phyloP scores from a whole-genome alignment of 306 rosid species.

The Biancaea sappan region DNA sequence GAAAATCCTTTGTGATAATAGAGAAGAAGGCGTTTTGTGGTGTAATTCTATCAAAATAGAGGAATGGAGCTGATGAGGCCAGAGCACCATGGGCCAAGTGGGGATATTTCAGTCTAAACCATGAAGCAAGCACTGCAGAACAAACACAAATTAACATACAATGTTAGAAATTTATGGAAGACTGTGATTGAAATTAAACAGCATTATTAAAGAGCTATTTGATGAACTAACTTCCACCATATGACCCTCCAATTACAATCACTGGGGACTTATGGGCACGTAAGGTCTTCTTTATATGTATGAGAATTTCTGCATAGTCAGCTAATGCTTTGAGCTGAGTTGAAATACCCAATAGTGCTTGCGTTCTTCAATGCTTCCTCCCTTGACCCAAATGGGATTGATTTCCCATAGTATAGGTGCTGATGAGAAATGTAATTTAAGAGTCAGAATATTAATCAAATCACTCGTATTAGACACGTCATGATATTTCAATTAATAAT shows the following conservation, averaged over 20 bases:
- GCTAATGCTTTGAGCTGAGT: constrained; percentile 69
- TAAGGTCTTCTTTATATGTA: constrained; percentile 45
- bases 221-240: constrained; percentile 65
- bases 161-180: not conserved
- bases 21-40: constrained; percentile 35
- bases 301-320: constrained; percentile 57
- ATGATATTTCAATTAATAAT: no score
- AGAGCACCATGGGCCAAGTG: constrained; percentile 46
- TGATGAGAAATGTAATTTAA: not conserved
- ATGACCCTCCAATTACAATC: constrained; percentile 67
- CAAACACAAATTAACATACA: not conserved
- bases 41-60: constrained; percentile 42
- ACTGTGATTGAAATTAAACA: not conserved
- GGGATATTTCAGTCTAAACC: constrained; percentile 60
- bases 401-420: constrained; percentile 70
- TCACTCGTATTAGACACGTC: no score
- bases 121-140: constrained; percentile 46
- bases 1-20: not conserved
- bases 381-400: constrained; percentile 62
- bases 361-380: constrained; percentile 55
- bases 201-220: not conserved
- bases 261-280: constrained; percentile 52
- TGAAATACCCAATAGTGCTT: constrained; percentile 58
- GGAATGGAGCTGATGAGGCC: constrained; percentile 55
- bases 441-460: no score